Evolutionary conservation across 2,329 filamentous ascomycete genomes (phyloP), one percentile per base, ranked within the genome.

Genomic region (Cytospora piceicola): DNA sequence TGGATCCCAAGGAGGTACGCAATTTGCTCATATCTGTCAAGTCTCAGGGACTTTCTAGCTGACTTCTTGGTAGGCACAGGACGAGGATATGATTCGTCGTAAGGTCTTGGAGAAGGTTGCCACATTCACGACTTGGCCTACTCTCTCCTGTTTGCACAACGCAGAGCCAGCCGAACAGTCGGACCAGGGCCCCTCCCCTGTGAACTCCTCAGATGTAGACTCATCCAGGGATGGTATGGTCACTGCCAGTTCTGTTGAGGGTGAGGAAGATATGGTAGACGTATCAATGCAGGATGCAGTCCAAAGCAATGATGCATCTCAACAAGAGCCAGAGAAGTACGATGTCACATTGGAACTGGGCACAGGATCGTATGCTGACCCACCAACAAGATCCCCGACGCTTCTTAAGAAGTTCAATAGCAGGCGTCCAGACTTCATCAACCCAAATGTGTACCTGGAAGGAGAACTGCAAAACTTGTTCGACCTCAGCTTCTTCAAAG

Each of bases 261-360:
- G 93, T 12, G 94, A 97, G 75, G 94, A 97, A 68, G 92, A 92
- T 68, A 87, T 97, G 72, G 91, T 98, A 7, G 92, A 97, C 73
- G 89, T 99, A 20, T 91, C 91, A 0, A 94, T 97, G 89, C 88
- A 88, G 61, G 90, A 93, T 71, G 79, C 80, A 15, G 17, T 52
- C 20, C 80, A 83, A 65, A 69, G 71, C 29, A 74, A 49, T 6
- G n/a, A n/a, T 8, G 27, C 57, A 8, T 51, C 60, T 24, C 54
- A 61, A 22, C 46, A 49, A 24, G 64, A 61, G 59, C 67, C 61
- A 64, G 68, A 75, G 56, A 71, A 70, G 74, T 79, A 74, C 69
- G 73, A 67, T 24, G 20, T n/a, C 6, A 2, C 3, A 39, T 27
- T 14, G 17, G 55, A 22, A 20, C 4, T 27, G 15, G 9, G 20